phyloP scores from a whole-genome alignment of 345 rosid genomes.

The Aquilaria malaccensis region DNA sequence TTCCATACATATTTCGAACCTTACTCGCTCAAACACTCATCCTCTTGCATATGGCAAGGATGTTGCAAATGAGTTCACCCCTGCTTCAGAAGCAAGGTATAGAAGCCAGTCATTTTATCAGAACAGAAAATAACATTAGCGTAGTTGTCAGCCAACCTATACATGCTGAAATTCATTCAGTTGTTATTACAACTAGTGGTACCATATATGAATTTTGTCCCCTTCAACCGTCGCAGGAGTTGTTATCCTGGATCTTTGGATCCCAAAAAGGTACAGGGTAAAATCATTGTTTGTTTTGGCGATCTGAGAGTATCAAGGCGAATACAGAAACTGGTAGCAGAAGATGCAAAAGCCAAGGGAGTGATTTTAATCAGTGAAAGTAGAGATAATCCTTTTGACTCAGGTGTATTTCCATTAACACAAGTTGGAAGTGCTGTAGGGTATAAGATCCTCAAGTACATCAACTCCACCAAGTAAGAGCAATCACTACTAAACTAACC shows the following conservation, averaged over 20 bases:
- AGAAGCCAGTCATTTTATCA: too few relatives aligned
- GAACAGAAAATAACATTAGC: too few relatives aligned
- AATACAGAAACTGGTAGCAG: conserved; percentile 46
- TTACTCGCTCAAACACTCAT: conserved; percentile 33
- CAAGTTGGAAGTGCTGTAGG: conserved; percentile 43
- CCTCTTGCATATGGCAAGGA: conserved; percentile 54
- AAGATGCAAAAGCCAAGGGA: conserved; percentile 61
- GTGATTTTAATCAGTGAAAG: conserved; percentile 42
- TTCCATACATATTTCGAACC: conserved; percentile 57
- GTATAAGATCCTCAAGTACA: conserved; percentile 44
- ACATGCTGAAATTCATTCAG: too few relatives aligned
- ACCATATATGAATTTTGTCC: too few relatives aligned
- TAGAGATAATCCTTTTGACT: conserved; percentile 46
- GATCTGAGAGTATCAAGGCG: conserved; percentile 23
- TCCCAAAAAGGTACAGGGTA: conserved; percentile 44
- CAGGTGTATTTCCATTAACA: conserved; percentile 50
- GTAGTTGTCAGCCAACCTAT: too few relatives aligned
- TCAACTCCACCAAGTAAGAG: conserved; percentile 49
- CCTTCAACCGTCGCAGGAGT: conserved; percentile 27
- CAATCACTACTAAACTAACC: not conserved
- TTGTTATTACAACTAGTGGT: too few relatives aligned
- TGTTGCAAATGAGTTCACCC: conserved; percentile 43
- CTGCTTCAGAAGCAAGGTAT: conserved; percentile 56
- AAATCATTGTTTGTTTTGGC: conserved; percentile 51
- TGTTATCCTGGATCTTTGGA: conserved; percentile 74